Conservation (phyloP, 2,329 filamentous ascomycete genomes). For the Neospermospora avenae region DNA sequence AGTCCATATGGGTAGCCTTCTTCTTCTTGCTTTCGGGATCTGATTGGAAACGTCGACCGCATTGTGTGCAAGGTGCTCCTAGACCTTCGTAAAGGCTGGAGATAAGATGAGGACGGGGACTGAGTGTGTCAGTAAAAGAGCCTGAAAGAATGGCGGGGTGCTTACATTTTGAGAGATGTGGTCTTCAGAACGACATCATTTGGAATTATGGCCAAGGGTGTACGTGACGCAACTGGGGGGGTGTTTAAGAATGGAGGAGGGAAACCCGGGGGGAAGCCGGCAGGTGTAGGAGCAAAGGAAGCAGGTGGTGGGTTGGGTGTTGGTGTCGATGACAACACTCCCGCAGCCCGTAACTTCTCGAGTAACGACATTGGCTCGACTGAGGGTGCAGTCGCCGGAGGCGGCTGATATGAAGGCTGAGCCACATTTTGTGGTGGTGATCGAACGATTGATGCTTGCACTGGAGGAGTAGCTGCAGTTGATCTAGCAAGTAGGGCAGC, state of each 20-base stretch:
- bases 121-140: constrained; percentile 35
- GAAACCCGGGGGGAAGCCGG: constrained; percentile 39
- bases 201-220: constrained; percentile 28
- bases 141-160: constrained; percentile 15
- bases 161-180: constrained; percentile 71
- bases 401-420: constrained; percentile 36
- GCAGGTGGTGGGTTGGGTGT: constrained; percentile 36
- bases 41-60: constrained; percentile 79
- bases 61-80: constrained; percentile 86
- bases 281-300: constrained; percentile 36
- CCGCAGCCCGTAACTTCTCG: constrained; percentile 64
- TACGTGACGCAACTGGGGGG: constrained; percentile 25
- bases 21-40: constrained; percentile 76
- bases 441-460: constrained; percentile 41
- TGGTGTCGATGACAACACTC: constrained; percentile 53
- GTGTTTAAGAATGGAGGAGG: constrained; percentile 33
- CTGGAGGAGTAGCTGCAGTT: constrained; percentile 45
- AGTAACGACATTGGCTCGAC: constrained; percentile 53
- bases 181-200: constrained; percentile 60
- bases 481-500: constrained; percentile 55
- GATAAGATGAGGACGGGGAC: constrained; percentile 72
- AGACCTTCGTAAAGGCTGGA: constrained; percentile 74
- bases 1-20: constrained; percentile 93
- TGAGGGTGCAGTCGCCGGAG: constrained; percentile 35
- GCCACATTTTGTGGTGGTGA: constrained; percentile 47